phyloP scores from a whole-genome alignment of 805 yeast species.

The Brettanomyces anomalus region DNA sequence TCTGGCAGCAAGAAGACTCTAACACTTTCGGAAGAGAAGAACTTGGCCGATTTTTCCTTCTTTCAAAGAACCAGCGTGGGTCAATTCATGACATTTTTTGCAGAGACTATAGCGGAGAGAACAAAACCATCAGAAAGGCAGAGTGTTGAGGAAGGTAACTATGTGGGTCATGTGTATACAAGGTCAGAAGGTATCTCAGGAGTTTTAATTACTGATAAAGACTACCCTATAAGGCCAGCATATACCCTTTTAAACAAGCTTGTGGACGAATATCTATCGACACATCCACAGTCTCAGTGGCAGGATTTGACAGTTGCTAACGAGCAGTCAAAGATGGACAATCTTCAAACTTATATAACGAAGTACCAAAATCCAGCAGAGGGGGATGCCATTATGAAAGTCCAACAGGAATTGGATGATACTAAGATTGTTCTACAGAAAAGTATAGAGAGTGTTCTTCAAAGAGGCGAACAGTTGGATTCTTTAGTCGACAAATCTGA shows the following conservation, averaged over 20 bases:
- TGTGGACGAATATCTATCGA: constrained; percentile 79
- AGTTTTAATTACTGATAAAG: constrained; percentile 86
- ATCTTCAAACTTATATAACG: constrained; percentile 58
- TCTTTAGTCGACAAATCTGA: constrained; percentile 92
- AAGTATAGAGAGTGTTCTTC: constrained; percentile 88
- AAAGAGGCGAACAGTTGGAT: constrained; percentile 94
- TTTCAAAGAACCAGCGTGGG: constrained; percentile 70
- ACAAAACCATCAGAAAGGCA: constrained; percentile 89
- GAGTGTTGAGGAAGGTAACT: constrained; percentile 83
- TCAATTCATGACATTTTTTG: constrained; percentile 91
- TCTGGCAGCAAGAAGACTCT: constrained; percentile 47
- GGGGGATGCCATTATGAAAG: constrained; percentile 95
- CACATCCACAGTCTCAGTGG: constrained; percentile 76
- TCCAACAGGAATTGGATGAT: constrained; percentile 95
- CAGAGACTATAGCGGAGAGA: constrained; percentile 83
- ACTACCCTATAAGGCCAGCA: constrained; percentile 95
- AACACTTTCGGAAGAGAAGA: constrained; percentile 74
- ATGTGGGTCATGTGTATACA: constrained; percentile 86
- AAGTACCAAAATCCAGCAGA: constrained; percentile 95
- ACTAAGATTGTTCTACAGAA: constrained; percentile 94
- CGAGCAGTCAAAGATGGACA: constrained; percentile 42
- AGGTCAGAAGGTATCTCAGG: constrained; percentile 88
- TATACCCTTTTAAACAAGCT: constrained; percentile 86
- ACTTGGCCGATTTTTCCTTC: constrained; percentile 77
- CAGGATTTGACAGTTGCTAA: constrained; percentile 34